These are phyloP conservation scores for Scleroderma bovista DNA, from an alignment of 768 basidiomycete species.

Conservation along the genomic window DNA sequence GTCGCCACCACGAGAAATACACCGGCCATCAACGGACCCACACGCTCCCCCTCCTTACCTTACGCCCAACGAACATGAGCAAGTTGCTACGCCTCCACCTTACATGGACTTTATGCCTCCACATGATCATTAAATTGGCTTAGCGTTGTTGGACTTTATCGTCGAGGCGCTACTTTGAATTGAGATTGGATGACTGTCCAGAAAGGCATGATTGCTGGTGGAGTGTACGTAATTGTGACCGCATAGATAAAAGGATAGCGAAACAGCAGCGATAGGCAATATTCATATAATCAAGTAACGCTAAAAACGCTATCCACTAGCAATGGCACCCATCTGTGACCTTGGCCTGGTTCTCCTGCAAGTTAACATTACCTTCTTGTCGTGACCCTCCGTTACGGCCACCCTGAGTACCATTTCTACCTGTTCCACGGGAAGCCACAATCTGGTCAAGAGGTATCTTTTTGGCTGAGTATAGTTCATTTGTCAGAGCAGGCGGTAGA, in stretches of 20 bases:
- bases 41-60: constrained; percentile 80
- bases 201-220: constrained; percentile 21
- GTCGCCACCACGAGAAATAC: constrained; percentile 26
- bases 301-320: constrained; percentile 11
- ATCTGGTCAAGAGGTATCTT: constrained; percentile 93
- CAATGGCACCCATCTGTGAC: constrained; percentile 79
- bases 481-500: not conserved
- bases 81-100: constrained; percentile 54
- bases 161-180: not conserved
- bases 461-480: constrained; percentile 49
- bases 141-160: not conserved
- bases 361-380: constrained; percentile 56
- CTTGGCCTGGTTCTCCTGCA: constrained; percentile 63
- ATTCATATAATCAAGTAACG: constrained; percentile 1
- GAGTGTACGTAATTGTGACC: constrained; percentile 15
- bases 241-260: constrained; percentile 19
- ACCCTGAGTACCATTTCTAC: constrained; percentile 54
- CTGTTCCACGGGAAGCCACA: constrained; percentile 69
- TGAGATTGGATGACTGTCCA: too few species aligned
- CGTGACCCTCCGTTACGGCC: constrained; percentile 45
- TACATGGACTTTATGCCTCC: constrained; percentile 46
- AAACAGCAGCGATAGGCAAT: constrained; percentile 13
- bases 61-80: constrained; percentile 46
- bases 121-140: constrained; percentile 3
- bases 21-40: constrained; percentile 37